Conservation (phyloP, 1,139 yeast genomes). For the Pichia sp. region DNA sequence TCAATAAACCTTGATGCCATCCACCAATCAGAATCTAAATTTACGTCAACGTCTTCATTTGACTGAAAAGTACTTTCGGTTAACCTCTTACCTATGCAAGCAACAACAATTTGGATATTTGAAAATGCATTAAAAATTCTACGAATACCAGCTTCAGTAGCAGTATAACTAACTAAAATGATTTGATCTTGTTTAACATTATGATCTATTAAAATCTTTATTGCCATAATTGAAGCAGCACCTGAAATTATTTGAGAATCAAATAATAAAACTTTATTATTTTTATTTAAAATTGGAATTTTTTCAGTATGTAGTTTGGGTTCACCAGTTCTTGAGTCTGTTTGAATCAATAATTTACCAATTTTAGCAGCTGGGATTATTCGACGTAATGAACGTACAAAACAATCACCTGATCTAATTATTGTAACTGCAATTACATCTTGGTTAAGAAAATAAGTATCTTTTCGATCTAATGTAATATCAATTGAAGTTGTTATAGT, state of each 20-base stretch:
- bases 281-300: constrained; percentile 35
- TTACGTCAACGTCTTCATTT: constrained; percentile 26
- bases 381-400: constrained; percentile 67
- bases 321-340: constrained; percentile 85
- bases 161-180: constrained; percentile 61
- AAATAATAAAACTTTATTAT: constrained; percentile 44
- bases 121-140: constrained; percentile 67
- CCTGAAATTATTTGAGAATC: constrained; percentile 92
- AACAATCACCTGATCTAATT: constrained; percentile 90
- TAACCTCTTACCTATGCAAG: constrained; percentile 36
- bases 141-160: constrained; percentile 78
- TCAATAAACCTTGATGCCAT: constrained; percentile 71
- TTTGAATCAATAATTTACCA: constrained; percentile 82
- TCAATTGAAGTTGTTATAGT: constrained; percentile 43
- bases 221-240: constrained; percentile 92
- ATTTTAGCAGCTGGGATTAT: constrained; percentile 71
- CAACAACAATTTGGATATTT: constrained; percentile 60
- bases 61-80: not conserved
- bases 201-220: constrained; percentile 81
- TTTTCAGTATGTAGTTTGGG: constrained; percentile 81
- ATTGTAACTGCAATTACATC: constrained; percentile 68
- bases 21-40: constrained; percentile 46
- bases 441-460: constrained; percentile 41
- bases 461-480: constrained; percentile 19
- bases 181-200: constrained; percentile 60